These are phyloP conservation scores for Cercospora sp. DNA, from an alignment of 2,329 filamentous ascomycete genomes.

Conservation along the genomic window DNA sequence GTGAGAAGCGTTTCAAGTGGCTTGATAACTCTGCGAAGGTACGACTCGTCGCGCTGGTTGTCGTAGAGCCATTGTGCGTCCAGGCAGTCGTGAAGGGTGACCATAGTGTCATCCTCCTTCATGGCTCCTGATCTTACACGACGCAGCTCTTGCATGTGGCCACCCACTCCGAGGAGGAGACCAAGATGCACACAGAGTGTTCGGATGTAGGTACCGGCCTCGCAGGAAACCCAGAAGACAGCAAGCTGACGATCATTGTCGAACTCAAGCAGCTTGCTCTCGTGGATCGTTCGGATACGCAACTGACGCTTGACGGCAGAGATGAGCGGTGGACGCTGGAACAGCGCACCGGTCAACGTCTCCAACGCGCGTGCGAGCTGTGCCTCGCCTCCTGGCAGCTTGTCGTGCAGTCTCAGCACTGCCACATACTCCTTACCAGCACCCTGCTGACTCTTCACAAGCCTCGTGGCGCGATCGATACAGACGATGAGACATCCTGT, in stretches of 20 bases:
- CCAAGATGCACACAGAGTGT: conserved; percentile 95
- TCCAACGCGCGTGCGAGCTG: conserved; percentile 93
- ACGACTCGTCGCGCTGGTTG: conserved; percentile 92
- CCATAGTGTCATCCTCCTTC: conserved; percentile 84
- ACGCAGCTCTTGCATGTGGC: conserved; percentile 97
- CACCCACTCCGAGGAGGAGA: conserved; percentile 75
- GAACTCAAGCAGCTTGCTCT: conserved; percentile 93
- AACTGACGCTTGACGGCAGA: conserved; percentile 98
- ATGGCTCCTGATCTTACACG: conserved; percentile 93
- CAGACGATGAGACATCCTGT: conserved; percentile 93
- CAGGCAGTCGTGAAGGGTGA: conserved; percentile 91
- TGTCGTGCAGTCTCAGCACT: conserved; percentile 92
- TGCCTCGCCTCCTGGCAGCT: conserved; percentile 86
- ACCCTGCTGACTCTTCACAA: conserved; percentile 98
- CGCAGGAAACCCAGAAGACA: conserved; percentile 99
- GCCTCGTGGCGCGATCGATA: conserved; percentile 92
- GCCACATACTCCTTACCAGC: conserved; percentile 99
- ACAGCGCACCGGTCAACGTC: conserved; percentile 92
- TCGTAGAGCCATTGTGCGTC: conserved; percentile 96
- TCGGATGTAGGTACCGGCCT: conserved; percentile 97
- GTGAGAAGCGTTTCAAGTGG: conserved; percentile 90
- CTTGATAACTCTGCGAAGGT: conserved; percentile 85
- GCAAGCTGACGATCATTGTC: conserved; percentile 97
- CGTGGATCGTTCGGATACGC: conserved; percentile 95
- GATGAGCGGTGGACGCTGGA: conserved; percentile 95